A percentile compares a stretch with the other conserved stretches of the same genome.
phyloP scores from a whole-genome alignment of 805 yeast genomes.

The Saturnispora besseyi region DNA sequence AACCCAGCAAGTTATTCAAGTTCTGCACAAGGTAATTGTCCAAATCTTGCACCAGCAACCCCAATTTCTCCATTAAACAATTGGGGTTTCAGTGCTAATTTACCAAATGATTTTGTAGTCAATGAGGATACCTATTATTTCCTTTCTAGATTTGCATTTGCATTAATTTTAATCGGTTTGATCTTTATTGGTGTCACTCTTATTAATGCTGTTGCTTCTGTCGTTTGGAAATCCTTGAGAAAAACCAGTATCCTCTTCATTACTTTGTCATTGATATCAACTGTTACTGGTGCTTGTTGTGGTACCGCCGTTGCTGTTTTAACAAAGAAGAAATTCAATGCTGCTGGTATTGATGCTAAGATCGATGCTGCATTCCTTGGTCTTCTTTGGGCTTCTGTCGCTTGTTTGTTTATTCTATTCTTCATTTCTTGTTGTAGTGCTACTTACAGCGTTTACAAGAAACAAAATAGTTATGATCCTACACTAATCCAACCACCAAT shows the following conservation, averaged over 20 bases:
- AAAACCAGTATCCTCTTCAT: conserved; percentile 45
- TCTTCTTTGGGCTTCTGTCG: conserved; percentile 63
- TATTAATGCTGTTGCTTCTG: conserved; percentile 43
- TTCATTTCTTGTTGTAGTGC: conserved; percentile 44
- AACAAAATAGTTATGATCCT: conserved; percentile 31
- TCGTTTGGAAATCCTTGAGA: conserved; percentile 48
- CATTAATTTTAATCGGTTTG: conserved; percentile 50
- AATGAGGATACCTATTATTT: conserved; percentile 53
- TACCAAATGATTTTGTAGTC: conserved; percentile 45
- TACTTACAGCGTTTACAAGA: conserved; percentile 40
- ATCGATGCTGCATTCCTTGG: conserved; percentile 54
- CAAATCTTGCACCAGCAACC: conserved; percentile 48
- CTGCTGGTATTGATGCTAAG: conserved; percentile 35
- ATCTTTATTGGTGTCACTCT: conserved; percentile 57
- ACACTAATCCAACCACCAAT: neutral
- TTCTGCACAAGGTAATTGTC: conserved; percentile 28
- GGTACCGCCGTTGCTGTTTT: conserved; percentile 73
- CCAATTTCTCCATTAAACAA: conserved; percentile 73
- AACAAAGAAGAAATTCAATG: conserved; percentile 60
- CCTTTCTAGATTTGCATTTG: conserved; percentile 58
- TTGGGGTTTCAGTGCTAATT: conserved; percentile 41
- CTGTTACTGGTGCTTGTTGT: conserved; percentile 55
- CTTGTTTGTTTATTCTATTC: conserved; percentile 40
- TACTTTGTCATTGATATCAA: conserved; percentile 42
- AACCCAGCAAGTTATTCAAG: conserved; percentile 26